Conservation (phyloP, 805 yeast species). For the Debaryomyces prosopidis region DNA sequence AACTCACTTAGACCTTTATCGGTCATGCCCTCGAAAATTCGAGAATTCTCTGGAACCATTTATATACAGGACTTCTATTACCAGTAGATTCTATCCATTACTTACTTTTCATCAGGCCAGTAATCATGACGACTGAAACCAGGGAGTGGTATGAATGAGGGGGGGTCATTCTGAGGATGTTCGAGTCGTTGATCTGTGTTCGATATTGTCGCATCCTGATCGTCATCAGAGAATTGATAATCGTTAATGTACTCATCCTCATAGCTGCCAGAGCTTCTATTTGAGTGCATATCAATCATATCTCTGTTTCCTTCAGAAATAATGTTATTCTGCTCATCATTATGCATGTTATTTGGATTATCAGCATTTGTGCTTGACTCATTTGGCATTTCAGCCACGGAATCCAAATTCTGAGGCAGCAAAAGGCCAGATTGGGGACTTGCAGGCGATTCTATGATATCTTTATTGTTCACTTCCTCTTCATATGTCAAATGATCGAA, state of each 20-base stretch:
- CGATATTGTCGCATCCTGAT: constrained; percentile 5
- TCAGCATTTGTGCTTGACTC: no score
- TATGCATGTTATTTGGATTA: no score
- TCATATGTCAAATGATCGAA: not conserved
- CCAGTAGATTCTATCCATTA: not conserved
- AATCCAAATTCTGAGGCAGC: no score
- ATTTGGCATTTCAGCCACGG: no score
- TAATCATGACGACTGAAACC: constrained; percentile 49
- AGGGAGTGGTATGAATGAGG: constrained; percentile 46
- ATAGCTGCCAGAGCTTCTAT: constrained; percentile 4
- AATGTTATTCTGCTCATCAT: no score
- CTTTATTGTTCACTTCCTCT: not conserved
- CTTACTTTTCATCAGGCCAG: constrained; percentile 37
- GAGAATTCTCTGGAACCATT: constrained; percentile 11
- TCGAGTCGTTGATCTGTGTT: constrained; percentile 1
- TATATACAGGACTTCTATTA: constrained; percentile 7
- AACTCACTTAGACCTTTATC: not conserved
- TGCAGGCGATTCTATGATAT: not conserved
- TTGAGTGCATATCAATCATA: not conserved
- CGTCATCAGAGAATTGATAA: constrained; percentile 21
- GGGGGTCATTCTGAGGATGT: constrained; percentile 24
- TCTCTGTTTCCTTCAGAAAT: not conserved
- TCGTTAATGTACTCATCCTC: constrained; percentile 28
- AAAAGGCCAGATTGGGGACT: no score
- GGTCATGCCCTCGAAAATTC: constrained; percentile 14